Base-by-base conservation (phyloP, 1,284 basidiomycete species). In the Xerocomus amazonicus region DNA sequence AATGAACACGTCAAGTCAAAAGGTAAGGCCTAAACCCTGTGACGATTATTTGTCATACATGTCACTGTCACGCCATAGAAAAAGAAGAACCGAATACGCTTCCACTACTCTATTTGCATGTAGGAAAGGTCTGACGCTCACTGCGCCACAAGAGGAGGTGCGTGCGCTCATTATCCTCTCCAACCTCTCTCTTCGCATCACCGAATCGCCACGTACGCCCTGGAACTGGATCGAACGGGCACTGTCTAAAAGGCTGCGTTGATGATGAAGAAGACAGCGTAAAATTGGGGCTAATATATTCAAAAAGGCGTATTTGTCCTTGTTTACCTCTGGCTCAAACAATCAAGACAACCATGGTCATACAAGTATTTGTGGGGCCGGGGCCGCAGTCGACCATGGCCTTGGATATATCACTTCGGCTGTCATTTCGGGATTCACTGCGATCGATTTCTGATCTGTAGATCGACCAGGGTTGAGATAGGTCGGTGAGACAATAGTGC, bases 51-150 rank as follows among this genome's bases (percentile, higher is more conserved):
- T 31, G 41, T 58, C 49, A 58, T 39, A 19, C 10, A 1, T 23
- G 49, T 65, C 31, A 62, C 53, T 12, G 45, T 51, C 48, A 61
- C 60, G 1, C 40, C 14, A 40, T 39, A 38, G 8, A 31, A 23
- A n/a, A 6, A 37, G 19, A 17, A 23, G 5, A 10, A 19, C 13
- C 12, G 27, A 5, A 40, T 16, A 17, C 5, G 28, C 17, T 1
- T 41, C 6, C 29, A 12, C n/a, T 16, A 16, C 13, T 6, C 26
- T 35, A 39, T 12, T 19, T 10, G 32, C n/a, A 60, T 87, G 79
- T 87, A 76, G 77, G 81, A 72, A 73, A 77, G 79, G 76, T 79
- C 81, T 87, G 84, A 87, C 84, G 82, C 84, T 76, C 81, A 76
- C 74, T 60, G 68, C 79, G 82, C 79, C 75, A 23, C 19, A 80